phyloP scores from a whole-genome alignment of 768 basidiomycete species.

The Leccinum imitatum region DNA sequence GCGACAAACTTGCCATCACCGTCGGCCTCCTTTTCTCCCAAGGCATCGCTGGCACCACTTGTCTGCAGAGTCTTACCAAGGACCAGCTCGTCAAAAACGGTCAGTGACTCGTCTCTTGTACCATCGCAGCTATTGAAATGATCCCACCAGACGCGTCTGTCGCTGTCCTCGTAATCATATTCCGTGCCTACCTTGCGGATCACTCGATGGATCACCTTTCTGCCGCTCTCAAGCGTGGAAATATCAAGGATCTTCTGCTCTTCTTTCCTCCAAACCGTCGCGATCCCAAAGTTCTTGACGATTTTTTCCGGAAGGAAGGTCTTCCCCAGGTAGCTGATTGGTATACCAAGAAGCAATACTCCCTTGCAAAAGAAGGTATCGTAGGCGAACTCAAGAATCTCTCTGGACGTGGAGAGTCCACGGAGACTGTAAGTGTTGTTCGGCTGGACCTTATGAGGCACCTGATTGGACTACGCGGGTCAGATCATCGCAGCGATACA shows the following conservation, averaged over 20 bases:
- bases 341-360: constrained; percentile 90
- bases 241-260: constrained; percentile 77
- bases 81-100: constrained; percentile 97
- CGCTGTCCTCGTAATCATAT: constrained; percentile 71
- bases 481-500: constrained; percentile 81
- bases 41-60: constrained; percentile 74
- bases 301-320: constrained; percentile 81
- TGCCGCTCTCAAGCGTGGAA: constrained; percentile 75
- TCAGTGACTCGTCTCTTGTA: constrained; percentile 29
- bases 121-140: constrained; percentile 10
- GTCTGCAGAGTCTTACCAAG: constrained; percentile 81
- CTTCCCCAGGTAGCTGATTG: constrained; percentile 85
- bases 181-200: constrained; percentile 77
- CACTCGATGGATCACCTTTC: constrained; percentile 92
- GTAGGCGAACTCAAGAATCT: constrained; percentile 66
- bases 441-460: background rate
- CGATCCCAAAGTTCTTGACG: constrained; percentile 70
- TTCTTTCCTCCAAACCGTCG: constrained; percentile 90
- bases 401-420: constrained; percentile 65
- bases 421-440: constrained; percentile 56
- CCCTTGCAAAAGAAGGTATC: constrained; percentile 77
- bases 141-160: constrained; percentile 65
- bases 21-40: constrained; percentile 82
- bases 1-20: constrained; percentile 81
- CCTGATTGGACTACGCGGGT: constrained; percentile 12